These are phyloP conservation scores for Epipyxis sp. DNA, from an alignment of 108 stramenopile genomes.

Conservation along the genomic window DNA sequence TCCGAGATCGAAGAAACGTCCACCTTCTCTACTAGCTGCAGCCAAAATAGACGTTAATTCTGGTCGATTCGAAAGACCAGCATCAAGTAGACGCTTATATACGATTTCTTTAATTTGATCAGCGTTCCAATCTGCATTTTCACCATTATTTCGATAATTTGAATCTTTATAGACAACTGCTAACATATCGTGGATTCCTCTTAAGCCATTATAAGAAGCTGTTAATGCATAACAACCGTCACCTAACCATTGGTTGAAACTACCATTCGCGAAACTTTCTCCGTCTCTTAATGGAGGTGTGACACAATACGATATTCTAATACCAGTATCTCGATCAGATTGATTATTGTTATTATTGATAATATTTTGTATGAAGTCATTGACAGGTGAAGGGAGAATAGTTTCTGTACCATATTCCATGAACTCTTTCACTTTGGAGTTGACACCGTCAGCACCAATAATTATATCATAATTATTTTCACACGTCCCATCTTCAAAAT, in stretches of 20 bases:
- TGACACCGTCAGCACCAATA: constrained; percentile 2
- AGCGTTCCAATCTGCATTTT: background rate
- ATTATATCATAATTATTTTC: background rate
- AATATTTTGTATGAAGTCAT: background rate
- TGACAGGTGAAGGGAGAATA: background rate
- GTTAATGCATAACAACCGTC: constrained; percentile 1
- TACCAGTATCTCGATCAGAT: background rate
- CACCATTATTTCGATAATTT: background rate
- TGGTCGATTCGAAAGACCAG: background rate
- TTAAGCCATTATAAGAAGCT: background rate
- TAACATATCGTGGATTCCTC: background rate
- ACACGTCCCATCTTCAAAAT: background rate
- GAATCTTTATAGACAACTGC: background rate
- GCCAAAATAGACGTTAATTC: background rate
- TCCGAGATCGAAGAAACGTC: background rate
- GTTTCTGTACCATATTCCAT: background rate
- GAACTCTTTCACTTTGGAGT: background rate
- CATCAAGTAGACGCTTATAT: background rate
- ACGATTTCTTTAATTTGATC: background rate
- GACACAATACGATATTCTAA: background rate
- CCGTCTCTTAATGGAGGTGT: background rate
- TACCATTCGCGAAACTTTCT: background rate
- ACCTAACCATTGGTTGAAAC: background rate
- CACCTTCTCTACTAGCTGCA: background rate
- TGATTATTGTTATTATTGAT: no score